A percentile compares a stretch with the other conserved stretches of the same genome.
Evolutionary conservation across 306 rosid genomes (phyloP).

Genomic region (Fragaria vesca): DNA sequence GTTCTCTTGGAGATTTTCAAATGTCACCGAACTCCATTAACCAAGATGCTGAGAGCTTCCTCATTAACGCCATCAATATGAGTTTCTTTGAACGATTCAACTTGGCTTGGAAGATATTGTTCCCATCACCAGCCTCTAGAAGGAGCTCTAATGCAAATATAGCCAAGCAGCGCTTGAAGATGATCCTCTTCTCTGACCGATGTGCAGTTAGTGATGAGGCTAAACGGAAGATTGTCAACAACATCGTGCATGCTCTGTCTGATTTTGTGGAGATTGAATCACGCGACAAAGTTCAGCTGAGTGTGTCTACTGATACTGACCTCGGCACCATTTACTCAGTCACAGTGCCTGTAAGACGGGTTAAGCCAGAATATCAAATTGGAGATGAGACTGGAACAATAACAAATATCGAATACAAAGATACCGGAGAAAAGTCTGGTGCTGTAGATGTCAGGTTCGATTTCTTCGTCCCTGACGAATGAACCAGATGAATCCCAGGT

Average conservation of each 20-base stretch:
- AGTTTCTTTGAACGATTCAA: conserved; percentile 83
- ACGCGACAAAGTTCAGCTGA: conserved; percentile 87
- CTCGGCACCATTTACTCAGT: conserved; percentile 93
- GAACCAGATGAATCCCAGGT: conserved; percentile 16
- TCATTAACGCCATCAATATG: conserved; percentile 84
- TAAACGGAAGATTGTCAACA: conserved; percentile 74
- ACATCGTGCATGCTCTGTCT: conserved; percentile 72
- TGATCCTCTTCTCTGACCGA: conserved; percentile 93
- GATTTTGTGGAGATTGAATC: conserved; percentile 98
- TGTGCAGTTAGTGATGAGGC: conserved; percentile 95
- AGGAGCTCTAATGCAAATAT: conserved; percentile 77
- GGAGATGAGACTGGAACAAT: conserved; percentile 68
- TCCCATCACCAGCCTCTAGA: conserved; percentile 65
- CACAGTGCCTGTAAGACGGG: conserved; percentile 90
- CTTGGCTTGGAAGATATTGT: conserved; percentile 89
- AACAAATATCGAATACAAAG: conserved; percentile 89
- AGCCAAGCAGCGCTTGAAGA: conserved; percentile 95
- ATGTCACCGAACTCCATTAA: conserved; percentile 44
- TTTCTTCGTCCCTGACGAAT: conserved; percentile 50
- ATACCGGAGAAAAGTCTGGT: conserved; percentile 64
- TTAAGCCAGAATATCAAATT: conserved; percentile 84
- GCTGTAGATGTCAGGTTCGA: conserved; percentile 60
- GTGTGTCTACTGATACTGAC: conserved; percentile 83
- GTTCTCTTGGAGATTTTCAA: conserved; percentile 40
- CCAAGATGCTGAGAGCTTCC: conserved; percentile 75